Base-by-base conservation (phyloP, 148 eudicot genomes). In the Euryodendron excelsum region DNA sequence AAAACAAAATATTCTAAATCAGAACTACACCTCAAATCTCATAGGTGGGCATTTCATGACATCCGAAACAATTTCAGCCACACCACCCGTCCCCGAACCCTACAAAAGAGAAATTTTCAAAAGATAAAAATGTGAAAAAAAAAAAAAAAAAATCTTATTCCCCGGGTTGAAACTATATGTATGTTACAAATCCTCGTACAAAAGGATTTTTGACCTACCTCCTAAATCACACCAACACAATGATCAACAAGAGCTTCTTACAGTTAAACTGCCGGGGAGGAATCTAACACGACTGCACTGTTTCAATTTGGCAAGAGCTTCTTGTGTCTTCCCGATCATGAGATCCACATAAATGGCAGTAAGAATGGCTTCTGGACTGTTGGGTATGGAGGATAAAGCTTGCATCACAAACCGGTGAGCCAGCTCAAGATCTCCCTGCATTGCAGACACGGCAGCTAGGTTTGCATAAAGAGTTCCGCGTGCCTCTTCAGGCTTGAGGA, bases 401-500 rank as follows among this genome's bases (percentile, higher is more conserved):
- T 80, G 87, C 6, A 10, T 45, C 41, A 85, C 85, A 78, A 75
- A 89, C 18, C 39, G 76, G 8, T 83, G 80, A 41, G 97, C 97
- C 85, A 85, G 89, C 88, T 90, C 92, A 11, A 87, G 73, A 59
- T 91, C 91, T 71, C 91, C 97, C 69, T 87, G 90, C 77, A 88
- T 71, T 3, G 84, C 94, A 73, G 52, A 83, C 85, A 88, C 78
- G 64, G 86, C 72, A 34, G 96, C 99, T 80, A 86, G 78, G 79
- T 93, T 87, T 31, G 89, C 92, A 78, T 78, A 90, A 27, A 93
- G 89, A 59, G 82, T 71, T 25, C 91, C 97, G 3, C 88, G 92
- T 20, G 98, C 99, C 82, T 91, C 90, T 79, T 89, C 92, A 1
- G 98, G 96, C 56, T 86, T 82, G 59, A 84, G 79, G 55, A 92